A percentile compares a stretch with the other conserved stretches of the same genome.
Evolutionary conservation across 2,329 filamentous ascomycete genomes (phyloP).

Genomic region (Periconia sp.): DNA sequence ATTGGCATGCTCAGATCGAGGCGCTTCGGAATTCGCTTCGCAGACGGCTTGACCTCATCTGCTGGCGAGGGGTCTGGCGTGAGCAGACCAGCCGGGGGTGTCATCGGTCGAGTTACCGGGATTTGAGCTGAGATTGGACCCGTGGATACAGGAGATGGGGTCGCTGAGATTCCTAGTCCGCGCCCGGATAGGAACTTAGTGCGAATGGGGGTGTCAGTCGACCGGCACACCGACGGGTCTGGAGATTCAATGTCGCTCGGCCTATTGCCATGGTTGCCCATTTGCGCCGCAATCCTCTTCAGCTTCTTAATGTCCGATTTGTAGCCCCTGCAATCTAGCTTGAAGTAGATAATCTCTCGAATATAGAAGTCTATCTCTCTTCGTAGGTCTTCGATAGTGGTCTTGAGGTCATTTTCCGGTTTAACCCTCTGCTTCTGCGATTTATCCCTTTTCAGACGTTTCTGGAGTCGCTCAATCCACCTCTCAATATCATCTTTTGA

Average conservation of each 20-base stretch:
- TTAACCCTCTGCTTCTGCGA: conserved; percentile 6
- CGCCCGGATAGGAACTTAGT: conserved; percentile 22
- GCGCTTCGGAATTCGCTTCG: conserved; percentile 11
- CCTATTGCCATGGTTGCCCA: conserved; percentile 28
- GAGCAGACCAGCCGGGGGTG: conserved; percentile 16
- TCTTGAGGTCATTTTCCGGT: conserved; percentile 16
- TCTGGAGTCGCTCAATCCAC: conserved; percentile 41
- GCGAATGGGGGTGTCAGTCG: conserved; percentile 28
- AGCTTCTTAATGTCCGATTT: conserved; percentile 48
- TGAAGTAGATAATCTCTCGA: conserved; percentile 57
- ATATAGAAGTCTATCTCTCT: conserved; percentile 52
- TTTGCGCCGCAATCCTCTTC: conserved; percentile 32
- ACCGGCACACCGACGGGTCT: conserved; percentile 29
- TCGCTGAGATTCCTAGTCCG: conserved; percentile 23
- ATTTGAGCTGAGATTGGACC: conserved; percentile 16
- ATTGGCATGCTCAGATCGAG: conserved; percentile 16
- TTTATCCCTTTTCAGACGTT: conserved; percentile 37
- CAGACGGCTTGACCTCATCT: conserved; percentile 6
- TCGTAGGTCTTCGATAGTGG: conserved; percentile 37
- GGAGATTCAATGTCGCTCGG: conserved; percentile 35
- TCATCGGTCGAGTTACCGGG: conserved; percentile 17
- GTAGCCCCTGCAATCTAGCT: conserved; percentile 56
- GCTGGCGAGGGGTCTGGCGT: conserved; percentile 16
- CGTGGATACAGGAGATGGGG: conserved; percentile 23
- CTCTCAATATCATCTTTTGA: conserved; percentile 42